Conservation (phyloP, 1,284 basidiomycete species). For the Lentinus polychrous region DNA sequence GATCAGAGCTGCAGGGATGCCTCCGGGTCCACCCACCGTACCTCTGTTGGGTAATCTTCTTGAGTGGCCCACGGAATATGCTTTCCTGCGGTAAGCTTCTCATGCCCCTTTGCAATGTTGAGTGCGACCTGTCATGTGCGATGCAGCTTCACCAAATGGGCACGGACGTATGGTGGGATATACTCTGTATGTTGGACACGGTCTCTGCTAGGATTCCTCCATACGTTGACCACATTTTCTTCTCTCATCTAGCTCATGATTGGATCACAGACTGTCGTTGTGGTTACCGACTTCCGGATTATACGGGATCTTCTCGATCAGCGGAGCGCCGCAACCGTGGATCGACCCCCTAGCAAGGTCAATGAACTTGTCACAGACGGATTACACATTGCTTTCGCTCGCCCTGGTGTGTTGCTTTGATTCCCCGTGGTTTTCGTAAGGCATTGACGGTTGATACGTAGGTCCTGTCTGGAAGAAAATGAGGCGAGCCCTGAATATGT, state of each 20-base stretch:
- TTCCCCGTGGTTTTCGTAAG: neutral
- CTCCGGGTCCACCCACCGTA: too few species aligned
- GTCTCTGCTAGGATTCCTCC: neutral
- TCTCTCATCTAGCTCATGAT: conserved; percentile 13
- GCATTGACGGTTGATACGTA: neutral
- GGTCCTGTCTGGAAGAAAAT: conserved; percentile 25
- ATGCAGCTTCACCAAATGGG: neutral
- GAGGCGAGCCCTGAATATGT: conserved; percentile 22
- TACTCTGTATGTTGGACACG: neutral
- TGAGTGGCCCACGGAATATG: too few species aligned
- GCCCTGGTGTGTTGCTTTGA: neutral
- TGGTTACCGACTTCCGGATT: conserved; percentile 20
- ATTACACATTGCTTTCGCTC: conserved; percentile 7
- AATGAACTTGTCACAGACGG: neutral
- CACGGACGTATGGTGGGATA: neutral
- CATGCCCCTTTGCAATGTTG: too few species aligned
- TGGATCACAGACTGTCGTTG: conserved; percentile 23
- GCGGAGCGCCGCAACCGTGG: conserved; percentile 16
- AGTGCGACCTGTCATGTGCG: too few species aligned
- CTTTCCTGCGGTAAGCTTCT: too few species aligned
- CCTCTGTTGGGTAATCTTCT: too few species aligned
- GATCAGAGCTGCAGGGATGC: too few species aligned
- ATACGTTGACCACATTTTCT: neutral
- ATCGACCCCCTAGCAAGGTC: neutral
- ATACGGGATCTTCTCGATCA: conserved; percentile 19